Percentiles rank a stretch among this genome's conserved stretches.
Evolutionary conservation across 2,329 filamentous ascomycete genomes (phyloP).

Genomic region (Epichloe festucae): DNA sequence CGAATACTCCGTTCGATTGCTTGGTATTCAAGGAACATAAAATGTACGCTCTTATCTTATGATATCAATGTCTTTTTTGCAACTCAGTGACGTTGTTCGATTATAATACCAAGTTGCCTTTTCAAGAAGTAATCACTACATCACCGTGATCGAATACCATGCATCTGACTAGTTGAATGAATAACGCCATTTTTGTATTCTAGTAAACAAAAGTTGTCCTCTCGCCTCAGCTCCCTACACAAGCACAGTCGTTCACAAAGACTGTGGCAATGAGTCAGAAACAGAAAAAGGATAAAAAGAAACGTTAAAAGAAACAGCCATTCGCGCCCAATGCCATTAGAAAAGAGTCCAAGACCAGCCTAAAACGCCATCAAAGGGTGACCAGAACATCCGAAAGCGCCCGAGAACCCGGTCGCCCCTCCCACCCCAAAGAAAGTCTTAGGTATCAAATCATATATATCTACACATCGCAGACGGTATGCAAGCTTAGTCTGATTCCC

Average conservation of each 20-base stretch:
- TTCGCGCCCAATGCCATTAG: conserved; percentile 18
- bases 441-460: conserved; percentile 19
- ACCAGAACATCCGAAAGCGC: conserved; percentile 8
- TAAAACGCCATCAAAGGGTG: conserved; percentile 22
- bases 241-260: background rate
- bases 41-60: no score
- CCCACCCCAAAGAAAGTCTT: conserved; percentile 8
- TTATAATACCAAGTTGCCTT: no score
- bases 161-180: background rate
- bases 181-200: background rate
- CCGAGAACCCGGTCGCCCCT: background rate
- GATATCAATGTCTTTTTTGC: no score
- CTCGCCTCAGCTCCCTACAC: background rate
- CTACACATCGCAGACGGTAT: conserved; percentile 10
- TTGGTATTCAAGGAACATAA: no score
- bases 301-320: conserved; percentile 11
- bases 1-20: no score
- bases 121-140: background rate
- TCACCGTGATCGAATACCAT: background rate
- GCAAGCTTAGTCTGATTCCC: conserved; percentile 4
- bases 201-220: background rate
- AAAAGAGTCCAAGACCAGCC: conserved; percentile 13
- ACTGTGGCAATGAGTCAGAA: background rate
- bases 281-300: background rate
- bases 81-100: no score